These are phyloP conservation scores for Rugonectria rugulosa DNA, from an alignment of 2,329 filamentous ascomycete genomes.

Conservation along the genomic window DNA sequence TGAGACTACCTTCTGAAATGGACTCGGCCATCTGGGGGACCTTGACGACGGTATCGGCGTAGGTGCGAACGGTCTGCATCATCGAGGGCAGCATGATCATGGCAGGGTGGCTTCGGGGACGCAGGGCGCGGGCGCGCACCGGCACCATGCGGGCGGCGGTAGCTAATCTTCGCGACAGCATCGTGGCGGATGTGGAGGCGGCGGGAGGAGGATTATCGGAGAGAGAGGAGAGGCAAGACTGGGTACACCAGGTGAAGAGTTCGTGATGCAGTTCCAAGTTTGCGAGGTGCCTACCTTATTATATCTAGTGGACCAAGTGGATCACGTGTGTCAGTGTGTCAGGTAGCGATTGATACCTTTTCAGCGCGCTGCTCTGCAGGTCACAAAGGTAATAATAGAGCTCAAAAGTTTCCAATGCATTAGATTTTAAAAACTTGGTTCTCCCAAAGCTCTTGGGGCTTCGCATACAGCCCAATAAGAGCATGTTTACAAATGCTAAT, in stretches of 20 bases:
- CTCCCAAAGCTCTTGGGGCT: too few species aligned
- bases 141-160: slow-evolving; percentile 54
- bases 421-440: too few species aligned
- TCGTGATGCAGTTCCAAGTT: neutral
- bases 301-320: too few species aligned
- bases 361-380: too few species aligned
- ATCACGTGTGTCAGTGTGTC: too few species aligned
- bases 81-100: slow-evolving; percentile 56
- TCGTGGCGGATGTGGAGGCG: slow-evolving; percentile 32
- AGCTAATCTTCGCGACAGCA: slow-evolving; percentile 54
- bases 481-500: too few species aligned
- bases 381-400: too few species aligned
- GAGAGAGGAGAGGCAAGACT: neutral
- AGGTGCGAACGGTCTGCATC: slow-evolving; percentile 65
- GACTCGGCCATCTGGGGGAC: slow-evolving; percentile 99
- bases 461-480: too few species aligned
- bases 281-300: too few species aligned
- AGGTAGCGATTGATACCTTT: too few species aligned
- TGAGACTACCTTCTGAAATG: slow-evolving; percentile 95
- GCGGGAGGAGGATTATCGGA: neutral
- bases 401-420: too few species aligned
- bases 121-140: slow-evolving; percentile 49
- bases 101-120: slow-evolving; percentile 39
- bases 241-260: neutral
- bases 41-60: slow-evolving; percentile 87